phyloP scores from a whole-genome alignment of 2,329 filamentous ascomycete species.

The Hymenoscyphus albidus region DNA sequence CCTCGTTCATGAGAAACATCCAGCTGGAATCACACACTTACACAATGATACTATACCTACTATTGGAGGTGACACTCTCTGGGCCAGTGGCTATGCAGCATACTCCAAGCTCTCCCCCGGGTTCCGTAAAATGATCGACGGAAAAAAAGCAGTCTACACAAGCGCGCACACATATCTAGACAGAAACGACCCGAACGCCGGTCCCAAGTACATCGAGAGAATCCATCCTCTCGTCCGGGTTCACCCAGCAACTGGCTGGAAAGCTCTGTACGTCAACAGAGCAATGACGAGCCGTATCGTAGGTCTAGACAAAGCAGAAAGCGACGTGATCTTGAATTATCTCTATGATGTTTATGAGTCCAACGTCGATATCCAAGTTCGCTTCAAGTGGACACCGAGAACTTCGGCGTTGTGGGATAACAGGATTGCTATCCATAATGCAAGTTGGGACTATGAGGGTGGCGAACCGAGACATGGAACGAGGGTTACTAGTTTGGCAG shows the following conservation, averaged over 20 bases:
- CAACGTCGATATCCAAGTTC: conserved; percentile 65
- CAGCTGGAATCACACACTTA: conserved; percentile 66
- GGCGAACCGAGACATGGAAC: conserved; percentile 66
- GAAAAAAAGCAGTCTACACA: conserved; percentile 59
- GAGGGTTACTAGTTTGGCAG: conserved; percentile 65
- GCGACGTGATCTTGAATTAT: conserved; percentile 63
- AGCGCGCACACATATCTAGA: conserved; percentile 67
- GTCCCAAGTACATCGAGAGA: conserved; percentile 64
- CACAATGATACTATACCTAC: conserved; percentile 60
- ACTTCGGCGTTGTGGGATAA: conserved; percentile 72
- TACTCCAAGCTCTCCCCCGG: conserved; percentile 70
- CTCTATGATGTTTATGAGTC: conserved; percentile 65
- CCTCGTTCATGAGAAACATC: conserved; percentile 67
- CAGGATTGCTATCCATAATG: conserved; percentile 69
- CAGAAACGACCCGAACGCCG: conserved; percentile 54
- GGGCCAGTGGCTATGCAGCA: conserved; percentile 66
- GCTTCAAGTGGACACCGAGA: conserved; percentile 65
- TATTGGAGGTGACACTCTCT: conserved; percentile 67
- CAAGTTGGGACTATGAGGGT: conserved; percentile 69
- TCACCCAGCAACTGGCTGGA: conserved; percentile 72
- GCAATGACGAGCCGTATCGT: conserved; percentile 66
- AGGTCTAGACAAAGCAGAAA: conserved; percentile 65
- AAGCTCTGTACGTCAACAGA: conserved; percentile 68
- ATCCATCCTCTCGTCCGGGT: conserved; percentile 65
- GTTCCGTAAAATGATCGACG: conserved; percentile 69